Evolutionary conservation across 1,139 yeast genomes (phyloP), one percentile per base, ranked within the genome.

Genomic region (Sugiyamaella pinicola): DNA sequence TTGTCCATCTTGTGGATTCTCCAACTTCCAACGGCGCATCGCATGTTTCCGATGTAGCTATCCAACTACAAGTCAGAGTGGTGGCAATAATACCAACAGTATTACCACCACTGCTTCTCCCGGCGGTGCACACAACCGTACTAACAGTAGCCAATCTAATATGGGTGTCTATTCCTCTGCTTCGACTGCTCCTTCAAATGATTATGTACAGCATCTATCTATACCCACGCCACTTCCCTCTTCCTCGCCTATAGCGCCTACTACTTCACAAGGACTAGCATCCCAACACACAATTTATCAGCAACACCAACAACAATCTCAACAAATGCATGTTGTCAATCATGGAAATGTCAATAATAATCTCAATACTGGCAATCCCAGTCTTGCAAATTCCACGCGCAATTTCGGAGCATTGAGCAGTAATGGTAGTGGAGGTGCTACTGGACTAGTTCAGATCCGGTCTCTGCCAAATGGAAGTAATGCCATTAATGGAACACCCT

Each of bases 1-100:
- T 6, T 91, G 98, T 71, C 96, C 96, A 15, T 84, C 93, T 5
- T 91, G 98, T 74, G 96, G 97, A 0, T 91, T 91, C 66, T 87
- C 96, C 35, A 91, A 91, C 67, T 91, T 91, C 72, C 98, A 91
- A 71, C 81, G 97, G 64, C 80, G 98, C 69, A 87, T 95, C 1
- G 96, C 96, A 3, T 91, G 98, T 70, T 89, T 90, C 74, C 78
- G 97, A 59, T 91, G 98, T 67, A 84, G 93, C 2, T 89, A 86
- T 71, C 96, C 96, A 2, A 87, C 88, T 9, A 41, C 52, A 34
- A 76, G 87, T 4, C 78, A 84, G 37, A 53, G 4, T 8, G 35
- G 35, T 31, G 17, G 35, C n/a, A 29, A 6, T 7, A 12, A 29
- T 29, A 4, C 34, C 10, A 13, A 9, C 13, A 13, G 17, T 13